phyloP scores from a whole-genome alignment of 129 eudicot genomes.

The Arctium lappa region DNA sequence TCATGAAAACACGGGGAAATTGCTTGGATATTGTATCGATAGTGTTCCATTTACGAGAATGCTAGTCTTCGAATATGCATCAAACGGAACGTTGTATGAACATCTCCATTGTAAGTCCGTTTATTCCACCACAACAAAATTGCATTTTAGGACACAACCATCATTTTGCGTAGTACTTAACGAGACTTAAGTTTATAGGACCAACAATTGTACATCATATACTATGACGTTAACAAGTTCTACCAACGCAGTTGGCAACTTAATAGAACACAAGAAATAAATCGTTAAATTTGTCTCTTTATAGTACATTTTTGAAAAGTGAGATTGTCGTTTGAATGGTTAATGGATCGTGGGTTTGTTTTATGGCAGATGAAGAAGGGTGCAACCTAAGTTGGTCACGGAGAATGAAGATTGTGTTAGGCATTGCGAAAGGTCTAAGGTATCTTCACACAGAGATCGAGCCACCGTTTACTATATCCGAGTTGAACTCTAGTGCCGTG shows the following conservation, averaged over 20 bases:
- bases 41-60: conserved; percentile 80
- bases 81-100: conserved; percentile 92
- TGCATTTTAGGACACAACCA: background rate
- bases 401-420: conserved; percentile 84
- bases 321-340: background rate
- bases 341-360: conserved; percentile 9
- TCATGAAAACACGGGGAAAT: conserved; percentile 77
- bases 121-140: background rate
- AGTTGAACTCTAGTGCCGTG: conserved; percentile 73
- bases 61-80: conserved; percentile 93
- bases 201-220: no score
- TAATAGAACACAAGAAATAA: no score
- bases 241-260: no score
- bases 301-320: no score
- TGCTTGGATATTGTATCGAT: conserved; percentile 82
- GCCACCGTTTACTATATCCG: conserved; percentile 90
- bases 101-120: conserved; percentile 82
- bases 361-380: conserved; percentile 74
- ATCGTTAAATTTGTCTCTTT: no score
- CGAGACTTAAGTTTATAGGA: background rate
- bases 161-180: background rate
- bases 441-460: conserved; percentile 89
- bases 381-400: conserved; percentile 87
- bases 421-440: conserved; percentile 74
- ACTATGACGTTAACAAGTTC: no score